phyloP scores from a whole-genome alignment of 352 stramenopile species.

The Phytophthora capsici region DNA sequence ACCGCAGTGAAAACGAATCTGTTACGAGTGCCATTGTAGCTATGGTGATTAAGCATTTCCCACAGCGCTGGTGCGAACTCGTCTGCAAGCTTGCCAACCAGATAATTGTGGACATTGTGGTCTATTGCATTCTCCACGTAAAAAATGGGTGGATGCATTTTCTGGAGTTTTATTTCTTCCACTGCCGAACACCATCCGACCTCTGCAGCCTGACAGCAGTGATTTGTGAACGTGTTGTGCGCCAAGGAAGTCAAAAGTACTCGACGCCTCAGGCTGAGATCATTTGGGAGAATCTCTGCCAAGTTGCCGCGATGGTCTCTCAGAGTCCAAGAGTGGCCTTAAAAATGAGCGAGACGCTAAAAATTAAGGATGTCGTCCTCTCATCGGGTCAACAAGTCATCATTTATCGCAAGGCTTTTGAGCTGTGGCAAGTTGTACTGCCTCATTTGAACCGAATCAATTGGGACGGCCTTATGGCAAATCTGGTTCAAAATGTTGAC shows the following conservation, averaged over 20 bases:
- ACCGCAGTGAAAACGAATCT: slow-evolving; percentile 37
- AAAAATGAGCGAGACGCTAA: slow-evolving; percentile 22
- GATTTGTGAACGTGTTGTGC: slow-evolving; percentile 53
- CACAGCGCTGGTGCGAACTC: slow-evolving; percentile 48
- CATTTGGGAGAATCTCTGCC: slow-evolving; percentile 81
- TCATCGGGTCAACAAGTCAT: slow-evolving; percentile 46
- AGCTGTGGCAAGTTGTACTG: slow-evolving; percentile 67
- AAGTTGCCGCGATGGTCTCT: slow-evolving; percentile 71
- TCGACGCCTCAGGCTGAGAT: slow-evolving; percentile 40
- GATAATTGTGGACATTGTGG: slow-evolving; percentile 69
- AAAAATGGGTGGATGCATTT: slow-evolving; percentile 86
- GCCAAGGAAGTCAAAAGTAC: slow-evolving; percentile 30
- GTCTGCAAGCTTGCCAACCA: slow-evolving; percentile 60
- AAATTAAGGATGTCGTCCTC: slow-evolving; percentile 35
- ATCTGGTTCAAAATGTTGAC: slow-evolving; percentile 56
- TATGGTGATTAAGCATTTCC: slow-evolving; percentile 59
- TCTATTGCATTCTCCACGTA: slow-evolving; percentile 76
- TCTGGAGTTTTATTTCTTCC: slow-evolving; percentile 79
- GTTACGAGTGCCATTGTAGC: slow-evolving; percentile 60
- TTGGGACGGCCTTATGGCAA: slow-evolving; percentile 58
- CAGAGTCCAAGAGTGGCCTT: slow-evolving; percentile 40
- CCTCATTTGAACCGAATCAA: slow-evolving; percentile 64
- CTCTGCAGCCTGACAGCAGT: slow-evolving; percentile 47
- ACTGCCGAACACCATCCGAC: slow-evolving; percentile 48
- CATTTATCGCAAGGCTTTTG: slow-evolving; percentile 57